Evolutionary conservation across 331 rosid genomes (phyloP), one percentile per base, ranked within the genome.

Genomic region (Cydonia oblonga): DNA sequence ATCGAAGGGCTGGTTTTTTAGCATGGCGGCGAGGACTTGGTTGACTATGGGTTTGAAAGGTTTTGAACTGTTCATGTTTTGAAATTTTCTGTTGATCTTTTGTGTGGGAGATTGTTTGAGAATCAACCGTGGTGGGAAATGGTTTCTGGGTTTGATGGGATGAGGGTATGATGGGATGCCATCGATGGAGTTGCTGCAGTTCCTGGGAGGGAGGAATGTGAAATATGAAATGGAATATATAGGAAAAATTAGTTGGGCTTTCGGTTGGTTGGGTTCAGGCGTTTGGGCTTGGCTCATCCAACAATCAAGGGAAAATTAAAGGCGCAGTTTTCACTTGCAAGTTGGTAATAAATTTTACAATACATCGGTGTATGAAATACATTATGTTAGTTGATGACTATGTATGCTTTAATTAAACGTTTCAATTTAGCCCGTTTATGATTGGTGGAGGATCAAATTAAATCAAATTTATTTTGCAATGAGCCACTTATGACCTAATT

Each of bases 1-100:
- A 77, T 86, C 79, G 49, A 93, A 86, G 4, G 90, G 87, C 46
- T 84, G 85, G 84, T 86, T 85, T 79, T 89, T 84, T 59, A 93
- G 76, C 63, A 86, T 79, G 23, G 81, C 75, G 2, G 69, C 84
- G 3, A 93, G 83, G 66, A 83, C 61, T 79, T 90, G 92, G 69
- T 89, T 81, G 14, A 78, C 88, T 22, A 91, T 60, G 22, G 69
- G 85, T 57, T 63, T 71, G 71, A 70, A 63, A 24, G 83, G 73
- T 62, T 66, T 84, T 5, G 70, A 58, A 49, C 49, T 9, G 33
- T 22, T 33, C 91, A 80, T 78, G 40, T 44, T 70, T 56, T 13
- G 35, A 13, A 18, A 5, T 5, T 60, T 69, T 52, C 3, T 14
- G 62, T 72, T 11, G 4, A 6, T 57, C 19, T 9, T 62, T 62